A percentile compares a stretch with the other conserved stretches of the same genome.
Evolutionary conservation across 2,329 filamentous ascomycete genomes (phyloP).

Genomic region (Lasiodiplodia citricola): DNA sequence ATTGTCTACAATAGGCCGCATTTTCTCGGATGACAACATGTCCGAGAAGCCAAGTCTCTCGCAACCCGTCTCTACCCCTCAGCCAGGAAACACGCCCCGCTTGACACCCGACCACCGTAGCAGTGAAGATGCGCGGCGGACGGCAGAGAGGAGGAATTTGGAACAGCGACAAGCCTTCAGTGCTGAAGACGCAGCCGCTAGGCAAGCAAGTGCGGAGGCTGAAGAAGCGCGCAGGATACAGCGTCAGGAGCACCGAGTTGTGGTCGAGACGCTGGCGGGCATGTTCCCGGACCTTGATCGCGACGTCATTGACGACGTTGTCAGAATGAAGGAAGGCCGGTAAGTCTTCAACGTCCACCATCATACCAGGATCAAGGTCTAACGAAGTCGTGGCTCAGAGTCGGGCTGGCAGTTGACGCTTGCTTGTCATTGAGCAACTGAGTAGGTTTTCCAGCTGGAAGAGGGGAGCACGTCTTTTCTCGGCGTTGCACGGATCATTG

Average conservation of each 20-base stretch:
- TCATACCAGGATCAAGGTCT: not conserved
- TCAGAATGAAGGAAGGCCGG: slow-evolving; percentile 93
- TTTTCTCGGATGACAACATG: slow-evolving; percentile 77
- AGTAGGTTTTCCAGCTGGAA: not conserved
- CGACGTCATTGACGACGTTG: slow-evolving; percentile 95
- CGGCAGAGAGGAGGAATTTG: slow-evolving; percentile 29
- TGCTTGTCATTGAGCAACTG: slow-evolving; percentile 51
- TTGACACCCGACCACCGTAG: slow-evolving; percentile 55
- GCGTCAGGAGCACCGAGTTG: slow-evolving; percentile 81
- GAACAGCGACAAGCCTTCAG: slow-evolving; percentile 54
- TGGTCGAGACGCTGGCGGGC: slow-evolving; percentile 90
- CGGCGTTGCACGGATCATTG: not conserved
- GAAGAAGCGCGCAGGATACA: slow-evolving; percentile 86
- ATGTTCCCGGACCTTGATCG: slow-evolving; percentile 97
- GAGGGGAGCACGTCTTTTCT: not conserved
- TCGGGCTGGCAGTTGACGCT: slow-evolving; percentile 55
- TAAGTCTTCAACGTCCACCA: slow-evolving; percentile 54
- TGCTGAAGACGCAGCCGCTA: slow-evolving; percentile 85
- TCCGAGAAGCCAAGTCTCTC: slow-evolving; percentile 30
- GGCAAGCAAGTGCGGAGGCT: slow-evolving; percentile 87
- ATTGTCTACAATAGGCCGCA: slow-evolving; percentile 87
- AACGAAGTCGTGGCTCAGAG: slow-evolving; percentile 34
- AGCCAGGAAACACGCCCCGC: slow-evolving; percentile 54
- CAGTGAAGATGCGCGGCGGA: slow-evolving; percentile 39
- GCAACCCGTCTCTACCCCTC: slow-evolving; percentile 50